Evolutionary conservation across 768 basidiomycete species (phyloP), one percentile per base, ranked within the genome.

Genomic region (Candolleomyces eurysporus): DNA sequence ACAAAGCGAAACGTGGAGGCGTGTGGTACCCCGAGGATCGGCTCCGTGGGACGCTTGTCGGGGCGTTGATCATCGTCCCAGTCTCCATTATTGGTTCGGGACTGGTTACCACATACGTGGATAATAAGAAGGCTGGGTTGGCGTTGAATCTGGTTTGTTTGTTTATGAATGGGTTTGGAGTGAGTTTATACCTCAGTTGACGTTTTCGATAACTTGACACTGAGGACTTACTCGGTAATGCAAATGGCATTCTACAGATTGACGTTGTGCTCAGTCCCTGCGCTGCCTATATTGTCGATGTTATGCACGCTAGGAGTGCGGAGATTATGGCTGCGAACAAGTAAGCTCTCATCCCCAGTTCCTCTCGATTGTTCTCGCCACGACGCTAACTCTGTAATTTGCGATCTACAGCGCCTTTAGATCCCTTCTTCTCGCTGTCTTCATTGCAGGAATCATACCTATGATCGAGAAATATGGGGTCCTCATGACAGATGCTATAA

Each of bases 1-100:
- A 30, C 8, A 21, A 48, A 85, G 82, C 72, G 79, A 81, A 19
- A 71, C 76, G 50, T 67, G 73, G 4, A 78, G 79, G 0, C 87
- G 87, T 1, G 63, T 89, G 85, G 87, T 80, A 83, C 46, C 88
- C 88, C 0, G 88, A 91, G 69, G 90, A 89, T 63, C 82, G 89
- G 6, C 76, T 90, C 30, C 79, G 84, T 1, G 86, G 78, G 1
- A 74, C 81, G 1, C 67, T 84, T 32, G 63, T 22, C 13, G 19
- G 77, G 6, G 78, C 77, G 4, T 71, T 78, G 0, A 42, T 82
- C n/a, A 72, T 89, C 32, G 74, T 82, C 4, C 90, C 89, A 0
- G 30, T 86, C 0, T 82, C 87, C 1, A 69, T 86, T 3, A 67
- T 84, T 0, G 55, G 72, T 0, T 78, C 76, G 0, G 87, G 88